Evolutionary conservation across 768 basidiomycete genomes (phyloP).

Genomic region (Hygrocybe punicea): DNA sequence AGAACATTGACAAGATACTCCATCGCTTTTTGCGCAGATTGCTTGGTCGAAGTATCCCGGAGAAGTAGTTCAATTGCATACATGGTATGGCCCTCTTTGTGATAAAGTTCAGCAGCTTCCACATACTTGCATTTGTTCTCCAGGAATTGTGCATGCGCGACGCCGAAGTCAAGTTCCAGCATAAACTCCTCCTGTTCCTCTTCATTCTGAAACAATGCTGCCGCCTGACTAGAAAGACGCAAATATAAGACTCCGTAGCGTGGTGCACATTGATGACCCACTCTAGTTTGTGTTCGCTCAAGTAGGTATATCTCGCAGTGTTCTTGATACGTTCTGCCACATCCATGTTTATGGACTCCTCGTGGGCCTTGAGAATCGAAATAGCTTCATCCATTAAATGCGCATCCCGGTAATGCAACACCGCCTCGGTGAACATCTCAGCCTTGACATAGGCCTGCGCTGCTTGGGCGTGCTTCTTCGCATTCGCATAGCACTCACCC

Average conservation of each 20-base stretch:
- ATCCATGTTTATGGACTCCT: conserved; percentile 26
- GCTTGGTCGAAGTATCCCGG: conserved; percentile 24
- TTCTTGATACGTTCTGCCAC: conserved; percentile 39
- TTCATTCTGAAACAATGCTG: conserved; percentile 45
- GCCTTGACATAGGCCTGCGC: conserved; percentile 44
- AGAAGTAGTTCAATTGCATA: conserved; percentile 50
- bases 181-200: conserved; percentile 58
- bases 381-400: conserved; percentile 55
- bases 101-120: conserved; percentile 55
- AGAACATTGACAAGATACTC: conserved; percentile 42
- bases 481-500: conserved; percentile 46
- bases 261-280: conserved; percentile 21
- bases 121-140: conserved; percentile 37
- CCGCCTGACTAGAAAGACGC: conserved; percentile 40
- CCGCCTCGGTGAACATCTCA: conserved; percentile 43
- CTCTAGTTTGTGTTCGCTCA: conserved; percentile 36
- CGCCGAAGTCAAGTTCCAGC: conserved; percentile 50
- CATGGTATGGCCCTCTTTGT: conserved; percentile 43
- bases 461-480: conserved; percentile 40
- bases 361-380: conserved; percentile 38
- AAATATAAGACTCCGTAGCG: not conserved
- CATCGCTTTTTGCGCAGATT: conserved; percentile 34
- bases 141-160: conserved; percentile 46
- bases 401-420: conserved; percentile 47
- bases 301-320: conserved; percentile 47